Evolutionary conservation across 2,329 filamentous ascomycete species (phyloP), one percentile per base, ranked within the genome.

Genomic region (Colletotrichum zoysiae): DNA sequence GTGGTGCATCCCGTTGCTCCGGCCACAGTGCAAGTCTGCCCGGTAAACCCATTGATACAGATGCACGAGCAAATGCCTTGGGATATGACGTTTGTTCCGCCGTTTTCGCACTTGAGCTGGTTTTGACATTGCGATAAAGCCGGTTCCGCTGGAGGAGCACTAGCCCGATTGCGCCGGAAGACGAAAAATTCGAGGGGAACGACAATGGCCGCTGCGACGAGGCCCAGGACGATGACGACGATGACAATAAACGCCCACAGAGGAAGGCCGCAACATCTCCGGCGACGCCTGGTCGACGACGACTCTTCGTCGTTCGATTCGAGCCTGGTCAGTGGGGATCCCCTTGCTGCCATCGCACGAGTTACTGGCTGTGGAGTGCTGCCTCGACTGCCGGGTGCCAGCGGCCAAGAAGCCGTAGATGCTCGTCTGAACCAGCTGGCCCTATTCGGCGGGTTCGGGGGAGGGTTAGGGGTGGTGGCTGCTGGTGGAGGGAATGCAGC

Each of bases 11-110:
- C 87, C 50, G 84, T 80, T 0, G 84, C 79, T 60, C 84, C 84
- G 1, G 81, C 79, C 33, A 81, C 79, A 6, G 84, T 85, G 77
- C 88, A 90, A 71, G 87, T 84, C 30, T 82, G 81, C 18, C 88
- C 87, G 0, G 93, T 95, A 79, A 95, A 98, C 1, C 95, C 94
- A 76, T 96, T 95, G 30, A 92, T 90, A 81, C 95, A 99, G 55
- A 98, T 90, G 79, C 95, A 99, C 16, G 91, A 92, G 82, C 95
- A 98, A 26, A 87, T 84, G 4, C 89, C 88, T 68, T 89, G 85
- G 20, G 87, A 89, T 26, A 94, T 81, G 20, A 95, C 88, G 67
- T 91, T 95, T 23, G 91, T 90, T 38, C 95, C 95, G 12, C 94
- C 94, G 74, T 98, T 97, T 64, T 88, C 83, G 78, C 95, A 98